A percentile compares a stretch with the other conserved stretches of the same genome.
Conservation (phyloP, 495 filamentous ascomycete species). For the Hyaloscypha bicolor region DNA sequence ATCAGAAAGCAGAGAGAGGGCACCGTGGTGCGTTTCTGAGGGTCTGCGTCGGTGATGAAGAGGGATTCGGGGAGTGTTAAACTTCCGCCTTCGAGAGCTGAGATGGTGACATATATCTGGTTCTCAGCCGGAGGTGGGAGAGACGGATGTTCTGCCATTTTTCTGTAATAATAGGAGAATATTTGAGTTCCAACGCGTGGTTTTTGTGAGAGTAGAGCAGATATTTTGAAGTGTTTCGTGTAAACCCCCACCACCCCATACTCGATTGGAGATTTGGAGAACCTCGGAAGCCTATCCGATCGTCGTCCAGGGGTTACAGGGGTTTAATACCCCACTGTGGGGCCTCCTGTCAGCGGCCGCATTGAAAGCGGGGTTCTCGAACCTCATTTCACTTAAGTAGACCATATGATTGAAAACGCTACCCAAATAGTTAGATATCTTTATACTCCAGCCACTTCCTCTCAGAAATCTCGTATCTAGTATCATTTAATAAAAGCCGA, state of each 20-base stretch:
- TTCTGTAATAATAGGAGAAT: background rate
- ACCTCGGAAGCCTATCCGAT: background rate
- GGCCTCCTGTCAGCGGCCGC: background rate
- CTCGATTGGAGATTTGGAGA: background rate
- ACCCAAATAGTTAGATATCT: no score
- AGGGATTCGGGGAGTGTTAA: conserved; percentile 40
- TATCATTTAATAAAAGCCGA: background rate
- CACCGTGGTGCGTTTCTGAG: conserved; percentile 34
- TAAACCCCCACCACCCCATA: background rate
- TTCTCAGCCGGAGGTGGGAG: background rate
- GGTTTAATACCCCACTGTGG: background rate
- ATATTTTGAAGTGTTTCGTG: background rate
- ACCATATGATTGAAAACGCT: no score
- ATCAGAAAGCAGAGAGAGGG: conserved; percentile 45
- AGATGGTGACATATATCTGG: conserved; percentile 10
- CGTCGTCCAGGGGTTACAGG: background rate
- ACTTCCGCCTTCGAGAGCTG: conserved; percentile 10
- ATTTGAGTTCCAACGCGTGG: background rate
- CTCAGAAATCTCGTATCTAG: no score
- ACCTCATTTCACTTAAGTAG: background rate
- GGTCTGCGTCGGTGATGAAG: conserved; percentile 40
- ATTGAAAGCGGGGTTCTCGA: background rate
- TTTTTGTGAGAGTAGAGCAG: background rate
- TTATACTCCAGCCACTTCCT: no score
- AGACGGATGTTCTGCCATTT: background rate